Conservation (phyloP, 2,329 filamentous ascomycete genomes). For the Cercospora zeae-maydis region DNA sequence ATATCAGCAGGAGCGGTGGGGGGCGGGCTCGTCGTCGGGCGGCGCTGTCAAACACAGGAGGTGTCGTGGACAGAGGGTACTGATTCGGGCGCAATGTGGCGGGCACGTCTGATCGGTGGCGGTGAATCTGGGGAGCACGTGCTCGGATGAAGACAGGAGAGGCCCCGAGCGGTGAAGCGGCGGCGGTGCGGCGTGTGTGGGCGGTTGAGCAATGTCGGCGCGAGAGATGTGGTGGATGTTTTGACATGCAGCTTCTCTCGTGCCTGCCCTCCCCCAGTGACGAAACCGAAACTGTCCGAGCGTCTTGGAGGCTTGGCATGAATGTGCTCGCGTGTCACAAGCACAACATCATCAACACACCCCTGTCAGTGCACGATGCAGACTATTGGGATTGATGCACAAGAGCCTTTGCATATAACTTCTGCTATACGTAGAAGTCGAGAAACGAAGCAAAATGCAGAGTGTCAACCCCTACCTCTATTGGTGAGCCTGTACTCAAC, state of each 20-base stretch:
- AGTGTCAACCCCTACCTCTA: background rate
- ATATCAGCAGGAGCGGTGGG: constrained; percentile 12
- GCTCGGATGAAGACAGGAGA: background rate
- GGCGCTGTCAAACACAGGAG: constrained; percentile 10
- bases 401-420: background rate
- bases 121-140: background rate
- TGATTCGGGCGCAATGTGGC: constrained; percentile 2
- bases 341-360: background rate
- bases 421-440: background rate
- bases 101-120: background rate
- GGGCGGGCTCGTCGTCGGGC: background rate
- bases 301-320: background rate
- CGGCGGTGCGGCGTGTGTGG: background rate
- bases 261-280: background rate
- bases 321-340: background rate
- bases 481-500: background rate
- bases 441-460: background rate
- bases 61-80: background rate
- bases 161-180: background rate
- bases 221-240: background rate
- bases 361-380: background rate
- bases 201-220: background rate
- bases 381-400: background rate
- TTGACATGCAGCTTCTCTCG: constrained; percentile 10
- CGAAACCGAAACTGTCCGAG: background rate